phyloP scores from a whole-genome alignment of 441 rosid species.

The Adansonia rubrostipa region DNA sequence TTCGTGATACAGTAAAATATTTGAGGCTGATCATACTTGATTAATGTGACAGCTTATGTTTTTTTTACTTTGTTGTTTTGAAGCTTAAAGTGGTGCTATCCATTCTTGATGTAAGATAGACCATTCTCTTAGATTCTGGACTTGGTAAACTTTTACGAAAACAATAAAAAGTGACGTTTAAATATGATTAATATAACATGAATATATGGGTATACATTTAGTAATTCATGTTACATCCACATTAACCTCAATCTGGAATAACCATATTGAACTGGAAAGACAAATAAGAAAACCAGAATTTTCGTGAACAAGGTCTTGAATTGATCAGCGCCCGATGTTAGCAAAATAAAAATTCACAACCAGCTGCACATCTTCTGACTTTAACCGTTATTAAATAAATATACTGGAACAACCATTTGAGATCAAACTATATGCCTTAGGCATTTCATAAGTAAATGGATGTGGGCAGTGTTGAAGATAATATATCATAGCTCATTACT shows the following conservation, averaged over 20 bases:
- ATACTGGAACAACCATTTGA: neutral
- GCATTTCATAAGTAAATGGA: constrained; percentile 2
- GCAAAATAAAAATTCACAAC: neutral
- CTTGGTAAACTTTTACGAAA: neutral
- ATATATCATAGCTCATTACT: neutral
- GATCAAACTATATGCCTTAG: constrained; percentile 18
- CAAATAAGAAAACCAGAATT: neutral
- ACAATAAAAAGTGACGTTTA: neutral
- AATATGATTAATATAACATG: too few relatives aligned
- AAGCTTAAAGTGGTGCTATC: neutral
- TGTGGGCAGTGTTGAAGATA: neutral
- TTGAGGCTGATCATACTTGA: constrained; percentile 1
- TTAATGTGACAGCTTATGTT: neutral
- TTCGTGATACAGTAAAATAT: neutral
- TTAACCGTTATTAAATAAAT: neutral
- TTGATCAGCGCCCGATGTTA: neutral
- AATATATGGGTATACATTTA: neutral
- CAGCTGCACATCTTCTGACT: constrained; percentile 8
- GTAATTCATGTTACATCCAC: neutral
- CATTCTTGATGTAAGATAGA: neutral
- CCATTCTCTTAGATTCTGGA: constrained; percentile 1
- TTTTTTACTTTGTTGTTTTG: neutral
- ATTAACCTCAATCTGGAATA: neutral
- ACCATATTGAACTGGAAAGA: neutral
- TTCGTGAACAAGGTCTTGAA: neutral